Conservation (phyloP, 2,329 filamentous ascomycete species). For the Xylaria arbuscula region DNA sequence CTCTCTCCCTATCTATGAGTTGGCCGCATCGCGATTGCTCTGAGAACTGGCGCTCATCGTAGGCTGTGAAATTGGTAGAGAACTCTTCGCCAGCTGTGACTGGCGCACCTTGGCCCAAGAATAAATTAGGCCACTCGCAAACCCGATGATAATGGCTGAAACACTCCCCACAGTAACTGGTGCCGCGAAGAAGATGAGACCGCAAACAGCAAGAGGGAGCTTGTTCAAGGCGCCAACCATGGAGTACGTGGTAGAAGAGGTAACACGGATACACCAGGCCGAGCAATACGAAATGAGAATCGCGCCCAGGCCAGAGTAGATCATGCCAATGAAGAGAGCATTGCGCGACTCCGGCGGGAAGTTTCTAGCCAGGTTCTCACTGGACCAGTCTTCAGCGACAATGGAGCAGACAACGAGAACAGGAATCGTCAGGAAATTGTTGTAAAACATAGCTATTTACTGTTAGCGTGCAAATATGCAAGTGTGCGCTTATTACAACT, state of each 20-base stretch:
- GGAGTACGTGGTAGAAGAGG: conserved; percentile 96
- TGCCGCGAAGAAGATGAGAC: conserved; percentile 93
- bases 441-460: conserved; percentile 96
- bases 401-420: conserved; percentile 86
- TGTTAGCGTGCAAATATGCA: conserved; percentile 47
- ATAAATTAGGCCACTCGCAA: conserved; percentile 92
- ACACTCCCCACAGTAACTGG: conserved; percentile 93
- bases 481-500: conserved; percentile 55
- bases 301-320: conserved; percentile 90
- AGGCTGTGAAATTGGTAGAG: conserved; percentile 74
- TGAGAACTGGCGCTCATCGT: conserved; percentile 90
- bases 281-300: conserved; percentile 99
- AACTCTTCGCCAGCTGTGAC: conserved; percentile 72
- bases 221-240: conserved; percentile 99
- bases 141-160: conserved; percentile 89
- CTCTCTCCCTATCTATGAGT: conserved; percentile 61
- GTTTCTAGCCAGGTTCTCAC: conserved; percentile 83
- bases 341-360: conserved; percentile 87
- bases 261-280: conserved; percentile 97
- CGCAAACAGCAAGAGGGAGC: conserved; percentile 91
- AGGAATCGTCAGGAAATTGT: conserved; percentile 96
- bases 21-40: conserved; percentile 87
- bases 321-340: conserved; percentile 84
- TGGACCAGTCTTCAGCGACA: conserved; percentile 91
- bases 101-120: conserved; percentile 87